phyloP scores from a whole-genome alignment of 2,329 filamentous ascomycete genomes.

The Colletotrichum scovillei region DNA sequence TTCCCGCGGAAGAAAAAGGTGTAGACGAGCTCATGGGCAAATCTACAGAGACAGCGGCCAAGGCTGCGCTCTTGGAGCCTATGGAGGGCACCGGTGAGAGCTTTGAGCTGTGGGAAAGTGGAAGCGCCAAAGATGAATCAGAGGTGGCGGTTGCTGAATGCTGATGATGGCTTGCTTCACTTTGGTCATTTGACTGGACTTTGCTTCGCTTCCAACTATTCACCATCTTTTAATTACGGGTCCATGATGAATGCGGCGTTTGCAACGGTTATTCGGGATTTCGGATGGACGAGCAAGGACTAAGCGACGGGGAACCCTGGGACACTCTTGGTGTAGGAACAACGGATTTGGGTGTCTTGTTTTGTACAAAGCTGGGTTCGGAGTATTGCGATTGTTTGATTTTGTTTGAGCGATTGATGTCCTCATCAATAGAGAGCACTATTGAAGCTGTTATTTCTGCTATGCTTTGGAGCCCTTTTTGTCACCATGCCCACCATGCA shows the following conservation, averaged over 20 bases:
- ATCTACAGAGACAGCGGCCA: constrained; percentile 49
- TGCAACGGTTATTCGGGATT: not conserved
- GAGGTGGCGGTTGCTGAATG: constrained; percentile 45
- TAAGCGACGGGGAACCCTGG: constrained; percentile 16
- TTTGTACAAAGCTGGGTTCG: constrained; percentile 20
- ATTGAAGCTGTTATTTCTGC: not conserved
- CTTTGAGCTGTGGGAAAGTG: constrained; percentile 79
- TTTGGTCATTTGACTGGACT: constrained; percentile 7
- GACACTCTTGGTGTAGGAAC: constrained; percentile 14
- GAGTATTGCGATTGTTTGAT: constrained; percentile 21
- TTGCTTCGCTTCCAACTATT: constrained; percentile 33
- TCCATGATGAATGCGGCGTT: constrained; percentile 34
- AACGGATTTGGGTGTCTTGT: not conserved
- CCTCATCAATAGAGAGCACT: constrained; percentile 25
- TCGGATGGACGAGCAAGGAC: constrained; percentile 13
- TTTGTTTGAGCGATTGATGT: constrained; percentile 22
- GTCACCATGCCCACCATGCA: not conserved
- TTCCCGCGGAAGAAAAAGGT: constrained; percentile 38
- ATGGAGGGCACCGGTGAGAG: constrained; percentile 69
- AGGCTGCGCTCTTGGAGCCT: constrained; percentile 62
- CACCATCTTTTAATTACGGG: constrained; percentile 35
- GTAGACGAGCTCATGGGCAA: constrained; percentile 52
- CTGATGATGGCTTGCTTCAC: constrained; percentile 37
- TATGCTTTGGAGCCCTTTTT: not conserved
- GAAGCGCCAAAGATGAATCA: constrained; percentile 69